Conservation (phyloP, 306 rosid species). For the Vigna mungo region DNA sequence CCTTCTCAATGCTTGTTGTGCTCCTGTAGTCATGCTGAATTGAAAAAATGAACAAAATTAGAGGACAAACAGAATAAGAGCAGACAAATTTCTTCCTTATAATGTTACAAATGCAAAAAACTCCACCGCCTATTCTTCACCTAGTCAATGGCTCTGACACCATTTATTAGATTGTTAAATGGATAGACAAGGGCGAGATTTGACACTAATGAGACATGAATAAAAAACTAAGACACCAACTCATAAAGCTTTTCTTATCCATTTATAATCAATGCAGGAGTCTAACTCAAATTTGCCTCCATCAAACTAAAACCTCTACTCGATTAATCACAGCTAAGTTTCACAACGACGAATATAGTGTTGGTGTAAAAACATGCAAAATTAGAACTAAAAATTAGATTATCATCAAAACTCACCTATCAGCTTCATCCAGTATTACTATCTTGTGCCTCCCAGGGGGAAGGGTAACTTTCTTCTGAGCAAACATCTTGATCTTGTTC, state of each 20-base stretch:
- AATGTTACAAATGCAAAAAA: not conserved
- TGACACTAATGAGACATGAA: too few species aligned
- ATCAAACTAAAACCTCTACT: too few species aligned
- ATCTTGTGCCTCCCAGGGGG: slow-evolving; percentile 86
- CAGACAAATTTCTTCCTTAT: not conserved
- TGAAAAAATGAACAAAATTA: not conserved
- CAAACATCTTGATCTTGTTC: slow-evolving; percentile 98
- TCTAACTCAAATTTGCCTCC: too few species aligned
- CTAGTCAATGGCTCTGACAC: too few species aligned
- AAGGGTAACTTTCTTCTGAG: slow-evolving; percentile 87
- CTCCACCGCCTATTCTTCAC: not conserved
- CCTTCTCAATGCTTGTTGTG: slow-evolving; percentile 96
- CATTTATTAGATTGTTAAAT: too few species aligned
- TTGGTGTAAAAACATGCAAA: not conserved
- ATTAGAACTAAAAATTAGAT: slow-evolving; percentile 3
- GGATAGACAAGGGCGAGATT: too few species aligned
- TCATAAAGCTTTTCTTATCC: too few species aligned
- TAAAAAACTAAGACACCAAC: too few species aligned
- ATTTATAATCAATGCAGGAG: too few species aligned
- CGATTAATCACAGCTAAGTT: too few species aligned
- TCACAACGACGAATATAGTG: not conserved
- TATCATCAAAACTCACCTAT: slow-evolving; percentile 60
- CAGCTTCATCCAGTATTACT: slow-evolving; percentile 96
- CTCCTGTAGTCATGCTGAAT: slow-evolving; percentile 93
- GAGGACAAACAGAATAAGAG: not conserved